Base-by-base conservation (phyloP, 2,329 filamentous ascomycete species). In the Blastomyces parvus region DNA sequence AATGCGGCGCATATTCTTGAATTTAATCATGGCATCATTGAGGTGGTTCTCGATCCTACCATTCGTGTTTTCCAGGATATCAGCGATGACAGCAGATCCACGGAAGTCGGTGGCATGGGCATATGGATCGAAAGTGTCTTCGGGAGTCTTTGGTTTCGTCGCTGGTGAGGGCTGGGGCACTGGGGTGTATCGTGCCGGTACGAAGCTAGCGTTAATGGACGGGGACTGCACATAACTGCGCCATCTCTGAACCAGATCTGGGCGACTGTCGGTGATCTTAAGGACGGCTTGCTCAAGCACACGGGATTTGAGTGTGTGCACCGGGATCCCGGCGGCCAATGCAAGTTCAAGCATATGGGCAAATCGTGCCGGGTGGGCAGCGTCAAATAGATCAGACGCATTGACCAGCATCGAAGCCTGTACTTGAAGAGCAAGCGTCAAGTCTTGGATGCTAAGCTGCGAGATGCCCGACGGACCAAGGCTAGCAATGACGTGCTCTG, bases 41-140 rank as follows among this genome's bases (percentile, higher is more conserved):
- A 97, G 81, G 67, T 88, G 86, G 61, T 86, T 84, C 27, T 86
- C 87, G 68, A 87, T 86, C 64, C 88, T 86, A 59, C 88, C 88
- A 70, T 87, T 86, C 48, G 85, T 83, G 70, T 88, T 90, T 78
- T 97, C 93, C 27, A 97, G 84, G 68, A 94, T 85, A 67, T 97
- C 92, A 0, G 91, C 90, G 71, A 97, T 97, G 64, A 91, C 82
- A 19, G 91, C 88, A 14, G 94, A 97, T 50, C 91, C 92, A 76
- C 93, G 93, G 81, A 94, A 93, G 75, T 99, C 94, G 42, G 91
- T 96, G 67, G 85, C 91, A 70, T 89, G 86, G 17, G 89, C 90
- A 72, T 97, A 96, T 1, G 94, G 94, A 72, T 99, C 94, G 70
- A 88, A 95, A 8, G 86, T 87, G 67, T 97, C 93, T 70, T 95